Evolutionary conservation across 1,139 yeast genomes (phyloP).

Genomic region (Suhomyces maxii): DNA sequence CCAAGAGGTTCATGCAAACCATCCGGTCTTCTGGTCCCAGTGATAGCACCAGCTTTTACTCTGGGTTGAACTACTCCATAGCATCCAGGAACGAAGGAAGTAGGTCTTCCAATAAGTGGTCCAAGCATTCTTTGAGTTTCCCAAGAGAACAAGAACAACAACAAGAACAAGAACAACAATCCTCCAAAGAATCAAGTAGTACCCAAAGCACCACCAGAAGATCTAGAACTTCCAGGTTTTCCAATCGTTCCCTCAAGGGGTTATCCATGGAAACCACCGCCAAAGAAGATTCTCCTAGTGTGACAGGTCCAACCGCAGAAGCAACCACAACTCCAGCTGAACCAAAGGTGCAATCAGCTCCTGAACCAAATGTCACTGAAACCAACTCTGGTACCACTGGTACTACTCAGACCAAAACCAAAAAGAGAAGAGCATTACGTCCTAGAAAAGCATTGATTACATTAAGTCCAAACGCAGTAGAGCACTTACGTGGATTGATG

Average conservation of each 20-base stretch:
- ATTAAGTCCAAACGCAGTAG: conserved; percentile 69
- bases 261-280: neutral
- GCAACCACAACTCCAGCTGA: conserved; percentile 2
- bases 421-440: conserved; percentile 64
- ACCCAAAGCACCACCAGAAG: conserved; percentile 26
- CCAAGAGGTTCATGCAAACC: conserved; percentile 45
- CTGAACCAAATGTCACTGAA: conserved; percentile 5
- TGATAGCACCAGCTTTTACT: conserved; percentile 20
- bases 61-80: conserved; percentile 28
- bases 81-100: neutral
- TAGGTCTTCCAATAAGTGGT: conserved; percentile 23
- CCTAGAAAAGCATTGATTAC: conserved; percentile 90
- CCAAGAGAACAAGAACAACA: conserved; percentile 12
- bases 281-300: neutral
- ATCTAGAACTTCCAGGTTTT: conserved; percentile 40
- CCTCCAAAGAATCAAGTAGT: neutral
- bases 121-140: conserved; percentile 24
- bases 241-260: conserved; percentile 15
- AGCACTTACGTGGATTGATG: conserved; percentile 64
- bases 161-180: neutral
- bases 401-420: conserved; percentile 20
- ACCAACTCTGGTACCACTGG: conserved; percentile 2
- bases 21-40: conserved; percentile 22
- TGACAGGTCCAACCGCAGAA: conserved; percentile 1
- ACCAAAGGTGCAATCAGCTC: conserved; percentile 1